Evolutionary conservation across 805 yeast species (phyloP).

Genomic region (Metschnikowia chrysomelidarum): DNA sequence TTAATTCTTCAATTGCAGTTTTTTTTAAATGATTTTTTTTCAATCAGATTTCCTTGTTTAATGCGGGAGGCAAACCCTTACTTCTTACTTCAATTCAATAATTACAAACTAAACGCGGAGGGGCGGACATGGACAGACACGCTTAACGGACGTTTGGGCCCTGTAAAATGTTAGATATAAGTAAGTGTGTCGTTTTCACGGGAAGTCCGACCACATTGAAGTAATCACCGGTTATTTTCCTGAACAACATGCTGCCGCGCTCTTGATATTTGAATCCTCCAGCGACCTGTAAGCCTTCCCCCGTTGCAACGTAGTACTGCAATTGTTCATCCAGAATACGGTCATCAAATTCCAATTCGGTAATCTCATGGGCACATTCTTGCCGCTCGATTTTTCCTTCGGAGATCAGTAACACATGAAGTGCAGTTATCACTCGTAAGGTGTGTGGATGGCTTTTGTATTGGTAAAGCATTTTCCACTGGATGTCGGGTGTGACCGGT

Average conservation of each 20-base stretch:
- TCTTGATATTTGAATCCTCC: conserved; percentile 92
- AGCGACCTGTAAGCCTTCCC: conserved; percentile 80
- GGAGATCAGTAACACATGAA: conserved; percentile 23
- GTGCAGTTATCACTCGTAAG: conserved; percentile 35
- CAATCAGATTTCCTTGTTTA: too few species aligned
- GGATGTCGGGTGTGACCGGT: conserved; percentile 46
- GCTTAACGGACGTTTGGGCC: too few species aligned
- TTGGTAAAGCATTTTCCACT: conserved; percentile 27
- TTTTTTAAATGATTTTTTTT: too few species aligned
- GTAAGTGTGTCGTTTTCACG: conserved; percentile 18
- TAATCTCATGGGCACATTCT: conserved; percentile 24
- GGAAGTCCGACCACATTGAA: conserved; percentile 90
- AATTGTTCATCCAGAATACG: conserved; percentile 54
- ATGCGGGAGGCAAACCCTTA: too few species aligned
- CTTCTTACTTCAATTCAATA: too few species aligned
- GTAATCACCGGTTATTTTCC: conserved; percentile 71
- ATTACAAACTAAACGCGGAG: too few species aligned
- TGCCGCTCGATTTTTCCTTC: conserved; percentile 8
- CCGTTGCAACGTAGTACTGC: conserved; percentile 58
- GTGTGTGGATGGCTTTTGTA: conserved; percentile 21
- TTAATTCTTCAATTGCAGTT: too few species aligned
- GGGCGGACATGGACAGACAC: too few species aligned
- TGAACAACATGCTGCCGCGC: conserved; percentile 62
- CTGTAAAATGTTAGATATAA: conserved; percentile 5
- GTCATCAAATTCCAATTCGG: conserved; percentile 48